Base-by-base conservation (phyloP, 768 basidiomycete species). In the Pisolithus tinctorius region DNA sequence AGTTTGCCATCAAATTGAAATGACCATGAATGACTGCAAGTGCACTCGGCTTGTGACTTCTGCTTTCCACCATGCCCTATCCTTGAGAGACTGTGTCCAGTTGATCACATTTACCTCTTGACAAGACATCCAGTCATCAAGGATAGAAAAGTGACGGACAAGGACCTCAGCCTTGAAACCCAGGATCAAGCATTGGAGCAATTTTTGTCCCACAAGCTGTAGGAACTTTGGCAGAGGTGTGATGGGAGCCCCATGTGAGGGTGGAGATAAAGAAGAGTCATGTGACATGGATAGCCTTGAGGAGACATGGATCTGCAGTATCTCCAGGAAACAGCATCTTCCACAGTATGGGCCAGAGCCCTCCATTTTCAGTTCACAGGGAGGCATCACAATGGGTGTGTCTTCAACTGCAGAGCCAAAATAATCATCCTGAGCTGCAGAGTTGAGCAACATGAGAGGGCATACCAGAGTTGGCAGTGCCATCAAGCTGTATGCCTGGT, bases 1-100 rank as follows among this genome's bases (percentile, higher is more conserved):
- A 96, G 59, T 85, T 84, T 2, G 84, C 82, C 68, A 91, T 81
- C 42, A 94, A 69, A 61, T 93, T 92, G 70, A 93, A 94, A 25
- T 92, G 79, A 11, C 84, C 86, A 39, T 89, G 79, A 27, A 91
- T 77, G 37, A 81, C 84, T 3, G 80, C 81, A 54, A 92, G 70
- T 25, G 86, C 84, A 51, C 79, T 86, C 42, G 84, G 84, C 69
- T 82, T 87, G 37, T 82, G 72, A 13, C 73, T 64, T 87, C 86
- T 1, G 74, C 74, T 63, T 87, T 88, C 75, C 79, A 78, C 27
- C 79, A 71, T 1, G 80, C 81, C 17, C 87, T 72, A 47, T 92
- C 87, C 56, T 86, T 86, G 53, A 93, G 69, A 61, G 84, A 93
- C 57, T 81, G 80, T 11, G 77, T 75, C 93, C 93, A 95, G 64